Evolutionary conservation across 1,284 basidiomycete genomes (phyloP).

Genomic region (Vanrija humicola): DNA sequence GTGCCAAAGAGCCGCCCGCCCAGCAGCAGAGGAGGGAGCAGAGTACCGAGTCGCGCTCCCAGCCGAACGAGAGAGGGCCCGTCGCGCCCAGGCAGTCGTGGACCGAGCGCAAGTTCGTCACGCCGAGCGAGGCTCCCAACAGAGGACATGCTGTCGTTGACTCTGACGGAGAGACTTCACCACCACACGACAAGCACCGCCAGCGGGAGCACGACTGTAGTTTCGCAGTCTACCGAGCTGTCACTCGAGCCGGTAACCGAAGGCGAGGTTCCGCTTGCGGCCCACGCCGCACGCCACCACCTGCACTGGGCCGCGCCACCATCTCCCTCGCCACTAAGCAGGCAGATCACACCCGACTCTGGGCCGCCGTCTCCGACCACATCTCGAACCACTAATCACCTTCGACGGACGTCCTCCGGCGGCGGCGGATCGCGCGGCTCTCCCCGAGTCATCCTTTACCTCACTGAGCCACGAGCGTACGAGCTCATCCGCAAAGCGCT

Average conservation of each 20-base stretch:
- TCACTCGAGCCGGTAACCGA: no score
- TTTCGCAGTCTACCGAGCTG: no score
- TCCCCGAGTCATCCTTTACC: conserved; percentile 17
- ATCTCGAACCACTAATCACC: background rate
- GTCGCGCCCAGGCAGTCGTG: background rate
- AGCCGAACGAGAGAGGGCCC: background rate
- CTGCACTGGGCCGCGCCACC: no score
- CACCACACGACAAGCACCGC: no score
- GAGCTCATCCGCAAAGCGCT: conserved; percentile 22
- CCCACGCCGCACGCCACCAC: no score
- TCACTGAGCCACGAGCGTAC: conserved; percentile 32
- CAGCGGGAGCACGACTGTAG: no score
- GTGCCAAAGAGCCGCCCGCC: background rate
- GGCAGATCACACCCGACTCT: no score
- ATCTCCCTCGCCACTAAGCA: no score
- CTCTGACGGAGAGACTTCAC: no score
- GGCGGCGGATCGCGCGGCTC: background rate
- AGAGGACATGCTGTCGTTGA: no score
- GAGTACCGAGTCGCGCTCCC: conserved; percentile 16
- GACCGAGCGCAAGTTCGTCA: background rate
- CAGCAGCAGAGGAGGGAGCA: background rate
- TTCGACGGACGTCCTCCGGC: background rate
- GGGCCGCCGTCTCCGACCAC: background rate
- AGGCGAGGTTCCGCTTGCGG: no score
- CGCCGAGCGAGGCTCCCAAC: conserved; percentile 2